Conservation (phyloP, 495 filamentous ascomycete genomes). For the Peziza echinospora region DNA sequence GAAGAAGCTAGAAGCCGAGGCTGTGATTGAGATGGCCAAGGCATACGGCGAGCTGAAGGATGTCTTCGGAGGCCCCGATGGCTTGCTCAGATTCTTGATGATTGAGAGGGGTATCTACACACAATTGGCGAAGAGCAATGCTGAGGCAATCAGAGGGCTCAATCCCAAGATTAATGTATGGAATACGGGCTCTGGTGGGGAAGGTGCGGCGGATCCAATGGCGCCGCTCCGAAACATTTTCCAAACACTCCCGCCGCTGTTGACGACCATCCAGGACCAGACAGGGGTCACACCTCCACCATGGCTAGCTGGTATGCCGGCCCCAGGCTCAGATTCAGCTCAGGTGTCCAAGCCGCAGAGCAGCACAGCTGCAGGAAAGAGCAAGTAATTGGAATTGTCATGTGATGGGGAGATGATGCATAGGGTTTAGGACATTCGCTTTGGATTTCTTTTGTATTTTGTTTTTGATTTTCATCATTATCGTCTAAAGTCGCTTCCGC, state of each 20-base stretch:
- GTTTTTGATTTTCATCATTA: no score
- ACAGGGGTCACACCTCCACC: slow-evolving; percentile 53
- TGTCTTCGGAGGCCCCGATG: slow-evolving; percentile 54
- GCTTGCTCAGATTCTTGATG: slow-evolving; percentile 58
- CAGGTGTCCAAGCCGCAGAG: no score
- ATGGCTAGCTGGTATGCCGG: slow-evolving; percentile 27
- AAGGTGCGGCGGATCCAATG: slow-evolving; percentile 23
- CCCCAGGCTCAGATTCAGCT: no score
- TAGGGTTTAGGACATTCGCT: no score
- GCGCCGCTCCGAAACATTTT: slow-evolving; percentile 39
- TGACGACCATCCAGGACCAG: slow-evolving; percentile 66
- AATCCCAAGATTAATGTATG: slow-evolving; percentile 75
- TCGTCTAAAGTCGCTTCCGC: no score
- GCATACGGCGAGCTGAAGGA: slow-evolving; percentile 46
- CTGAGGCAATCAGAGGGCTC: slow-evolving; percentile 47
- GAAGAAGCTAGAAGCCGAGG: slow-evolving; percentile 51
- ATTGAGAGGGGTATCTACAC: slow-evolving; percentile 45
- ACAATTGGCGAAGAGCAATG: slow-evolving; percentile 45
- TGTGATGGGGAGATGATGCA: no score
- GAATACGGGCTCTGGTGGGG: slow-evolving; percentile 41
- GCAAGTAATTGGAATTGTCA: no score
- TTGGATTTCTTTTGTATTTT: no score
- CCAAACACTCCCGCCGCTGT: slow-evolving; percentile 56
- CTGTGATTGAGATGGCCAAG: slow-evolving; percentile 49
- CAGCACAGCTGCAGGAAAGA: no score